These are phyloP conservation scores for Debaryomycetaceae sp. DNA, from an alignment of 1,139 yeast genomes.

Conservation along the genomic window DNA sequence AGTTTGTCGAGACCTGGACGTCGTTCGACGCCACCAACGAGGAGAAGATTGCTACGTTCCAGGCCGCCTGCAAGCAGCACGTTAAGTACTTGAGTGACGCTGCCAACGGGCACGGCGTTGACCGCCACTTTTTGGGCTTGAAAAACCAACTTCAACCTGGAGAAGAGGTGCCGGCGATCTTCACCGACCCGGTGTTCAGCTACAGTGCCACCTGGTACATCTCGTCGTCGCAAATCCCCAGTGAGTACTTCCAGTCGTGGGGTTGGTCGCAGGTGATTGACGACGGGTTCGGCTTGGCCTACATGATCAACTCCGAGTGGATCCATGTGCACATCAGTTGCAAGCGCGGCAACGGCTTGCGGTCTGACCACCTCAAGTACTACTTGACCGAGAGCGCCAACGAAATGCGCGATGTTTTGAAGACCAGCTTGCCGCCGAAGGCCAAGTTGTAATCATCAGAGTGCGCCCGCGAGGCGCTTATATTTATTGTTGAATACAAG, in stretches of 20 bases:
- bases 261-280: slow-evolving; percentile 97
- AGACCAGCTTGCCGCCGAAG: slow-evolving; percentile 34
- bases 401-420: slow-evolving; percentile 69
- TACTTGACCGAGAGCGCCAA: slow-evolving; percentile 77
- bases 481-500: no score
- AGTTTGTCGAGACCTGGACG: slow-evolving; percentile 75
- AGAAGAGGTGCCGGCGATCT: slow-evolving; percentile 65
- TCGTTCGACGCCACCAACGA: slow-evolving; percentile 48
- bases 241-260: slow-evolving; percentile 86
- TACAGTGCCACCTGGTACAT: slow-evolving; percentile 84
- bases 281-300: slow-evolving; percentile 91
- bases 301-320: slow-evolving; percentile 85
- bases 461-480: no score
- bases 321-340: slow-evolving; percentile 82
- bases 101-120: slow-evolving; percentile 84
- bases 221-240: slow-evolving; percentile 85
- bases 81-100: slow-evolving; percentile 73
- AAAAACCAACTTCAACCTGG: slow-evolving; percentile 64
- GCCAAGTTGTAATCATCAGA: slow-evolving; percentile 33
- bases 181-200: slow-evolving; percentile 67
- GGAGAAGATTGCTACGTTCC: slow-evolving; percentile 65
- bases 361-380: slow-evolving; percentile 62
- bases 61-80: slow-evolving; percentile 73
- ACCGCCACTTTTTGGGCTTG: slow-evolving; percentile 89
- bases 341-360: slow-evolving; percentile 65